Evolutionary conservation across 2,329 filamentous ascomycete genomes (phyloP).

Genomic region (Endoconidiophora polonica): DNA sequence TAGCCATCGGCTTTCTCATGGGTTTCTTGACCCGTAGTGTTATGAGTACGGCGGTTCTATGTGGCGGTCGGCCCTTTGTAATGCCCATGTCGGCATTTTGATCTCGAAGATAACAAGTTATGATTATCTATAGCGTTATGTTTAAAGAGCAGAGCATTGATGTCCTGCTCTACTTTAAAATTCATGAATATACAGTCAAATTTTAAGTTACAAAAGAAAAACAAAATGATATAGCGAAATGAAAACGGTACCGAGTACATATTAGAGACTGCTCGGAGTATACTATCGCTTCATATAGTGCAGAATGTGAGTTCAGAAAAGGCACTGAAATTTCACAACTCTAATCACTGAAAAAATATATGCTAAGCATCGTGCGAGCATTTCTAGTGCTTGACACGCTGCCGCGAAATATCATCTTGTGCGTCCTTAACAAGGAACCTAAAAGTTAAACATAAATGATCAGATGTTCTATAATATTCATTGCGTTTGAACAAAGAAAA

Average conservation of each 20-base stretch:
- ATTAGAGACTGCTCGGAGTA: background rate
- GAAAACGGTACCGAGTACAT: background rate
- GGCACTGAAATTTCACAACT: too few relatives aligned
- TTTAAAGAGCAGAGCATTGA: too few relatives aligned
- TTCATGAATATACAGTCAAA: too few relatives aligned
- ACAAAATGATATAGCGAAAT: too few relatives aligned
- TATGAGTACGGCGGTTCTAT: background rate
- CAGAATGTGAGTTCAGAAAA: too few relatives aligned
- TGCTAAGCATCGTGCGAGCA: background rate
- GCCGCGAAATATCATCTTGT: slow-evolving; percentile 57
- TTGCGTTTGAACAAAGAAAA: background rate
- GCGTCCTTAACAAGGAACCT: slow-evolving; percentile 82
- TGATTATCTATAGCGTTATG: too few relatives aligned
- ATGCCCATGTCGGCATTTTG: slow-evolving; percentile 7
- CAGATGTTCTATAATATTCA: background rate
- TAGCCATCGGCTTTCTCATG: slow-evolving; percentile 16
- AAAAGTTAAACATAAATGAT: background rate
- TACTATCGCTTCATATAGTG: too few relatives aligned
- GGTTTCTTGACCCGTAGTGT: slow-evolving; percentile 9
- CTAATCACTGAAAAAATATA: too few relatives aligned
- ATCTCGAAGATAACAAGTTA: background rate
- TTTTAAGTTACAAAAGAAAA: too few relatives aligned
- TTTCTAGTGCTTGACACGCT: slow-evolving; percentile 11
- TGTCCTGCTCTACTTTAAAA: too few relatives aligned
- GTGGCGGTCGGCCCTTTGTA: background rate